These are phyloP conservation scores for Leccinum broughii DNA, from an alignment of 768 basidiomycete genomes.

Conservation along the genomic window DNA sequence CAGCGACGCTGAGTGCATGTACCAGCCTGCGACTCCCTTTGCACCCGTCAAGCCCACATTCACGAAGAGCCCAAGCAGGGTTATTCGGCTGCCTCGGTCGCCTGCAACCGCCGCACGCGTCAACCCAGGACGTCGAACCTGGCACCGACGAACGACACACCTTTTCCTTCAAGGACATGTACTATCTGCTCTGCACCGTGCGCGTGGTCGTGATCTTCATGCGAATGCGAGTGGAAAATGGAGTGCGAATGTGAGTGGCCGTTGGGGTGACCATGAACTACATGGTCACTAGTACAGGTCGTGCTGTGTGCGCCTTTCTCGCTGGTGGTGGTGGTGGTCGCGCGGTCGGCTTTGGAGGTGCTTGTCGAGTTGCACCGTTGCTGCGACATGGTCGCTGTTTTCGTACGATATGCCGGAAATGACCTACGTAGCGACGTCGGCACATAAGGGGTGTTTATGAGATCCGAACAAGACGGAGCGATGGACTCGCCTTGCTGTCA, in stretches of 20 bases:
- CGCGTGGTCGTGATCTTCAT: conserved; percentile 55
- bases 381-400: conserved; percentile 22
- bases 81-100: conserved; percentile 81
- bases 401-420: neutral
- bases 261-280: conserved; percentile 27
- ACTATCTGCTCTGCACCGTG: conserved; percentile 70
- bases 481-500: conserved; percentile 16
- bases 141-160: conserved; percentile 38
- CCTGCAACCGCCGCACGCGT: conserved; percentile 39
- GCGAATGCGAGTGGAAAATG: conserved; percentile 67
- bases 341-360: conserved; percentile 23
- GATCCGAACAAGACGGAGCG: neutral
- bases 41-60: conserved; percentile 80
- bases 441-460: neutral
- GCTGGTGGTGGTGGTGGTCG: conserved; percentile 31
- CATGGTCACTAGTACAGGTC: conserved; percentile 37
- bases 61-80: conserved; percentile 77
- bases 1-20: conserved; percentile 85
- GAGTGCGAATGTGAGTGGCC: conserved; percentile 59
- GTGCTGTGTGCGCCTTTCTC: conserved; percentile 1
- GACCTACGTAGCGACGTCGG: conserved; percentile 15
- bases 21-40: conserved; percentile 89
- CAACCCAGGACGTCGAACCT: neutral
- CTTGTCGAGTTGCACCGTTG: conserved; percentile 20
- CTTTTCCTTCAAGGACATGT: conserved; percentile 63